Percentiles rank a stretch among this genome's conserved stretches.
Conservation (phyloP, 352 stramenopile species). For the Phytophthora macrochlamydospora region DNA sequence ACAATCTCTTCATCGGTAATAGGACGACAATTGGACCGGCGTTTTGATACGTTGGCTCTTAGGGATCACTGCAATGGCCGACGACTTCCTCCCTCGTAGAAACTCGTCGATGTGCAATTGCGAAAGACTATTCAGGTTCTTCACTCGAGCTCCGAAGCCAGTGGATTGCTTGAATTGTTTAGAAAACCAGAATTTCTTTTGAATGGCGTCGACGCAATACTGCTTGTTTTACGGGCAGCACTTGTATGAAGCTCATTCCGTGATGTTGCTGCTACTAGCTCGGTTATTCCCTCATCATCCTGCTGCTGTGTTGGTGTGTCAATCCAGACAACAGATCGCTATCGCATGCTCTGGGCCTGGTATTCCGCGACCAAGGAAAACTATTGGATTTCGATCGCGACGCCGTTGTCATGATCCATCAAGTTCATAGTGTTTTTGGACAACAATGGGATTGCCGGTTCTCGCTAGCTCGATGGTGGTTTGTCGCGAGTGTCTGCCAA, state of each 20-base stretch:
- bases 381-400: not conserved
- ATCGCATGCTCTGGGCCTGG: conserved; percentile 18
- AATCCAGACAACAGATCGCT: conserved; percentile 13
- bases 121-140: too few relatives aligned
- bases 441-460: too few relatives aligned
- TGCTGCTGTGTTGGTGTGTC: conserved; percentile 24
- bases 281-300: conserved; percentile 26
- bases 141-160: too few relatives aligned
- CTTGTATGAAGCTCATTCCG: not conserved
- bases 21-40: conserved; percentile 15
- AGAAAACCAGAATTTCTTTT: too few relatives aligned
- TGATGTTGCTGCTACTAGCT: conserved; percentile 9
- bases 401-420: not conserved
- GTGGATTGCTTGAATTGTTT: too few relatives aligned
- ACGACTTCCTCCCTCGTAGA: too few relatives aligned
- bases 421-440: not conserved
- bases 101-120: too few relatives aligned
- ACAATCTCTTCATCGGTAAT: conserved; percentile 11
- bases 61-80: too few relatives aligned
- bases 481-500: too few relatives aligned
- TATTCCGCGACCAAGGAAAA: not conserved
- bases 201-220: not conserved
- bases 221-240: not conserved
- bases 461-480: too few relatives aligned
- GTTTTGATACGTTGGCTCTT: too few relatives aligned